Percentiles rank a stretch among this genome's conserved stretches.
Conservation (phyloP, 345 rosid species). For the Lagerstroemia speciosa region DNA sequence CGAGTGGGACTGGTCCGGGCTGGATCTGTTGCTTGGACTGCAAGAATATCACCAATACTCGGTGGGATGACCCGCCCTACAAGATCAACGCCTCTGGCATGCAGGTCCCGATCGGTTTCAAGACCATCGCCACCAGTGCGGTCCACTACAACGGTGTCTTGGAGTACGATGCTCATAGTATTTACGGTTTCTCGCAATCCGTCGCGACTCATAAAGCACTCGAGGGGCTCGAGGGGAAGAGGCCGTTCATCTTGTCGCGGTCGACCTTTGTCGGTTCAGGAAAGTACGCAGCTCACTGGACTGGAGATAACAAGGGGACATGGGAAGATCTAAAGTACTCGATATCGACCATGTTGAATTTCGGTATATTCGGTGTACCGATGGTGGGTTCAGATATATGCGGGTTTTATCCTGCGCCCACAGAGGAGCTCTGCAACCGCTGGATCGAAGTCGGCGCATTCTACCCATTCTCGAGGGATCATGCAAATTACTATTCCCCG, state of each 20-base stretch:
- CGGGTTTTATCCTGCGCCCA: constrained; percentile 85
- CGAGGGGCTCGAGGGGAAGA: constrained; percentile 62
- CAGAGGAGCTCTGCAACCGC: constrained; percentile 93
- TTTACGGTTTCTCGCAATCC: constrained; percentile 84
- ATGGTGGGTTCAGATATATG: constrained; percentile 98
- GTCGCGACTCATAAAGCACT: constrained; percentile 87
- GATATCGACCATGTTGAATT: constrained; percentile 79
- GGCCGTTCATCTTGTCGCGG: constrained; percentile 79
- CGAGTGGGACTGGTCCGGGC: constrained; percentile 80
- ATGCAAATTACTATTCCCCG: constrained; percentile 83
- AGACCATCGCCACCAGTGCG: constrained; percentile 96
- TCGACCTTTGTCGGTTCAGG: constrained; percentile 93
- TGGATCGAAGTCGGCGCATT: constrained; percentile 97
- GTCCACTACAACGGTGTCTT: constrained; percentile 78
- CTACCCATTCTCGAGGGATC: constrained; percentile 95
- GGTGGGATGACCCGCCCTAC: constrained; percentile 96
- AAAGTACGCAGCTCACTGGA: constrained; percentile 91
- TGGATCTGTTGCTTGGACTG: constrained; percentile 96
- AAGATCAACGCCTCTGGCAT: constrained; percentile 85
- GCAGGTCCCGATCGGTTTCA: constrained; percentile 65
- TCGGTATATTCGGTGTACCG: constrained; percentile 86
- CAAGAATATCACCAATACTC: constrained; percentile 77
- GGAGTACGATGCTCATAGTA: constrained; percentile 88
- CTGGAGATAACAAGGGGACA: constrained; percentile 88
- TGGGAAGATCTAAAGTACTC: constrained; percentile 89